These are phyloP conservation scores for Scheffersomyces lignosus DNA, from an alignment of 805 yeast genomes.

Conservation along the genomic window DNA sequence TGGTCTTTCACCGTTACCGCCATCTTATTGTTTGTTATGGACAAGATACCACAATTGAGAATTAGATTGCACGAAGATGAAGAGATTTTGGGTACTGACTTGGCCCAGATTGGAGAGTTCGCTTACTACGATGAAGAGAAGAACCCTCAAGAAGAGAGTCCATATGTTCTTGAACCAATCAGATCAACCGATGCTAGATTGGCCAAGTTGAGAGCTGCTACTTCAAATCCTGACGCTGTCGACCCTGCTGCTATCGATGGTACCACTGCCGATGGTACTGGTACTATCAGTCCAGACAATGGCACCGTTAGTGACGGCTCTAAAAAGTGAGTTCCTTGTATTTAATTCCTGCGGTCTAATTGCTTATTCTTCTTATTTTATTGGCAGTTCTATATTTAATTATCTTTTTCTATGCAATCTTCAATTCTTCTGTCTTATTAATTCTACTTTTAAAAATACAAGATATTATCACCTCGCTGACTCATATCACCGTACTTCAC, in stretches of 20 bases:
- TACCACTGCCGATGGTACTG: constrained; percentile 1
- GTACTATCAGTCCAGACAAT: constrained; percentile 17
- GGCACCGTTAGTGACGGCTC: constrained; percentile 14
- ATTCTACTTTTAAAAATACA: background rate
- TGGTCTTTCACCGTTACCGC: constrained; percentile 80
- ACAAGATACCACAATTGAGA: constrained; percentile 76
- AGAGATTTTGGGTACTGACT: constrained; percentile 86
- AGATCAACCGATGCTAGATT: constrained; percentile 54
- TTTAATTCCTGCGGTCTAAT: no score
- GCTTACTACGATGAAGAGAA: constrained; percentile 62
- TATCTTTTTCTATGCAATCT: background rate
- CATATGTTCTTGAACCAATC: constrained; percentile 75
- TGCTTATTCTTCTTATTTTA: no score
- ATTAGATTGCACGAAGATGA: constrained; percentile 83
- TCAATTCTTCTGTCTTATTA: constrained; percentile 2
- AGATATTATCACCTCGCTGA: no score
- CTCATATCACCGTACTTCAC: no score
- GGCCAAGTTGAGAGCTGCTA: constrained; percentile 30
- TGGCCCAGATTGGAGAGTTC: constrained; percentile 87
- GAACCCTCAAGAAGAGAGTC: constrained; percentile 23
- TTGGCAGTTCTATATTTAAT: background rate
- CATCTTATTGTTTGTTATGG: constrained; percentile 62
- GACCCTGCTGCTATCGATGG: constrained; percentile 9
- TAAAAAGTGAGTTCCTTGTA: constrained; percentile 5
- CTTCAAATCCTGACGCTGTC: constrained; percentile 4